These are phyloP conservation scores for Clavispora santaluciae DNA, from an alignment of 805 yeast species.

Conservation along the genomic window DNA sequence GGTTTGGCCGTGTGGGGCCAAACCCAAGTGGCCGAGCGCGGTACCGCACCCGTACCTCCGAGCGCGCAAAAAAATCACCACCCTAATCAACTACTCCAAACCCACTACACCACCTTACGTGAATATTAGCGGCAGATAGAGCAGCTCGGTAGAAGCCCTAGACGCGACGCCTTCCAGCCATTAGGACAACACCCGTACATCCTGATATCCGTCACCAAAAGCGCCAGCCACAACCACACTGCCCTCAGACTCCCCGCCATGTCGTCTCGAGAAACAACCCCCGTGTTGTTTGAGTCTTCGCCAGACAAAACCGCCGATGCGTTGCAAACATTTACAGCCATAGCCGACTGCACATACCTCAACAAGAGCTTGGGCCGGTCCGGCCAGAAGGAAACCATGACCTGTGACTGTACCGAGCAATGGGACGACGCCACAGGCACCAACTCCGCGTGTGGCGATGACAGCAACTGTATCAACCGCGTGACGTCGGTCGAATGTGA, in stretches of 20 bases:
- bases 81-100: neutral
- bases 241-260: neutral
- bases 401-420: constrained; percentile 77
- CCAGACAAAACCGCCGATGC: constrained; percentile 72
- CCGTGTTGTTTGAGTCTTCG: constrained; percentile 31
- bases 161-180: neutral
- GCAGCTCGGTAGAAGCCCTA: no score
- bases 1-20: no score
- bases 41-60: neutral
- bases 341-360: constrained; percentile 60
- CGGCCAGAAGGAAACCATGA: constrained; percentile 77
- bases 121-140: no score
- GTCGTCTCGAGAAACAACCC: constrained; percentile 6
- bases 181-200: neutral
- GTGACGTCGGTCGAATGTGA: constrained; percentile 90
- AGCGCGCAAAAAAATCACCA: neutral
- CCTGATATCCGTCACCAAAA: neutral
- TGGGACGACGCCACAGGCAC: constrained; percentile 32
- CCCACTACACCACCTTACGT: no score
- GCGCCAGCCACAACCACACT: no score
- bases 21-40: no score
- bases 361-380: constrained; percentile 60
- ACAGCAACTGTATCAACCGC: constrained; percentile 87
- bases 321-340: constrained; percentile 45
- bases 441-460: constrained; percentile 73